Conservation (phyloP, 805 yeast genomes). For the Kazachstania martiniae region DNA sequence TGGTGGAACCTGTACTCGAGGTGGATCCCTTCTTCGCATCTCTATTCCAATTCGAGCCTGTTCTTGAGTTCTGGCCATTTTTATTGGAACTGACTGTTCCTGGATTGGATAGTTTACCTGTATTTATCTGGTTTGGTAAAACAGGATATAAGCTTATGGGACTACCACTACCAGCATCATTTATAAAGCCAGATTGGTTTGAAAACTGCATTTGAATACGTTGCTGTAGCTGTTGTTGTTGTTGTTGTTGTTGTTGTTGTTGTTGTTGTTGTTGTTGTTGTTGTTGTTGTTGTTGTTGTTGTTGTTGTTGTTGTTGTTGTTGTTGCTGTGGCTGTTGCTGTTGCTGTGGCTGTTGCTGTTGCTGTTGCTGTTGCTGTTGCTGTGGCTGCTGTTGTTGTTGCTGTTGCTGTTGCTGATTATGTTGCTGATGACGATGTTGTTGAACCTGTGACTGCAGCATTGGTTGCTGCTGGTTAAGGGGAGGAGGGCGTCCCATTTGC, state of each 20-base stretch:
- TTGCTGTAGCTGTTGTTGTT: constrained; percentile 3
- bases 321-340: neutral
- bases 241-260: constrained; percentile 9
- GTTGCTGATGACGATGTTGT: constrained; percentile 1
- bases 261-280: neutral
- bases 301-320: neutral
- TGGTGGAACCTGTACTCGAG: too few species aligned
- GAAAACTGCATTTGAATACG: neutral
- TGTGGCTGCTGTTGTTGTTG: neutral
- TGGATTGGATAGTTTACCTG: too few species aligned
- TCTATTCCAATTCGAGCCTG: too few species aligned
- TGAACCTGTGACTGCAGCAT: neutral
- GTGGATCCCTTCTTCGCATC: too few species aligned
- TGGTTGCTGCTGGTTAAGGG: neutral
- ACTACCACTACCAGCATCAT: too few species aligned
- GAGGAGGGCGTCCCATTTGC: constrained; percentile 1
- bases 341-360: constrained; percentile 1
- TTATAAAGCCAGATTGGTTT: neutral
- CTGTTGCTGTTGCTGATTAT: neutral
- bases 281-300: neutral
- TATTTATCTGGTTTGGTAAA: too few species aligned
- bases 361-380: neutral
- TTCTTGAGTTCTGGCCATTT: too few species aligned
- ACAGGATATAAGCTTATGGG: too few species aligned
- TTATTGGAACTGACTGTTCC: too few species aligned